Evolutionary conservation across 2,329 filamentous ascomycete genomes (phyloP), one percentile per base, ranked within the genome.

Genomic region (Byssoonygena ceratinophila): DNA sequence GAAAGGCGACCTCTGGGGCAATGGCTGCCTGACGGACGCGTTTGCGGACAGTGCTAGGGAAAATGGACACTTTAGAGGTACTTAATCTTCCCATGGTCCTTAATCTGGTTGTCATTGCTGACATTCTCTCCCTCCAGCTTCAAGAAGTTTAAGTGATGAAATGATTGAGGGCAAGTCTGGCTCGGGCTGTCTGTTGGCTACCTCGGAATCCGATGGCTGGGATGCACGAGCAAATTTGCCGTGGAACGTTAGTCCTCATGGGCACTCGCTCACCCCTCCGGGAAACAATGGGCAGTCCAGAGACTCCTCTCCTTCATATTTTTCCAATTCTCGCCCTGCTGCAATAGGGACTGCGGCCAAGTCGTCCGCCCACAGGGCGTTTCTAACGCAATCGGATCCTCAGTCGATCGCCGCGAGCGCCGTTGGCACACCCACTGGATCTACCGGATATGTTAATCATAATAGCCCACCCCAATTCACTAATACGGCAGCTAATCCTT

Each of bases 131-230:
- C n/a, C 6, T 31, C 8, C 27, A 51, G 39, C 18, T 5, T 45
- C 32, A 1, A 27, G 12, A 57, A 59, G 61, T 52, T 58, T 59
- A 9, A 31, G 55, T 12, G 61, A 69, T 1, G 59, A 57, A 32
- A 61, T 57, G 8, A 67, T 74, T 36, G 76, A 79, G 59, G 75
- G 72, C 51, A 80, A 83, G 61, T 82, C 80, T 2, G 85, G 84
- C 46, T 87, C 84, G 4, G 77, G 81, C 55, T 84, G 83, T 54
- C 73, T 89, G 36, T 75, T 85, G 55, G 76, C 80, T 41, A 79
- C 81, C 39, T 85, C 84, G 8, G 83, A 87, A 61, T 78, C 79
- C 16, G 83, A 86, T 59, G 72, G 75, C 44, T 86, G 83, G 81
- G 66, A 61, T 55, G 68, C 67, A 48, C 72, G 72, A 43, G 69